Conservation (phyloP, 805 yeast species). For the Schizosaccharomyces japonicus region DNA sequence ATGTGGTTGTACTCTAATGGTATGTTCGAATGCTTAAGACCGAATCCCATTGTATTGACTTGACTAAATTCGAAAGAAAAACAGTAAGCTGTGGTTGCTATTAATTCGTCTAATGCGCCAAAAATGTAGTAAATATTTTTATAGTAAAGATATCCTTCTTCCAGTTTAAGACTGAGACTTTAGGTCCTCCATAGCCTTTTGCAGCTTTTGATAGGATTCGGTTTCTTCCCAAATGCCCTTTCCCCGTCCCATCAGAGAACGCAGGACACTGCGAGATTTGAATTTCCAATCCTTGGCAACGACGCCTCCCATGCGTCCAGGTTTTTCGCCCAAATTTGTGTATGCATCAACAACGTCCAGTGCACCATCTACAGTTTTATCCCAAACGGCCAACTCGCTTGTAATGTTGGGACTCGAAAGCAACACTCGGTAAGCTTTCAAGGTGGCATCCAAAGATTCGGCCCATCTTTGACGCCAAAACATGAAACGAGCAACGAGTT, state of each 20-base stretch:
- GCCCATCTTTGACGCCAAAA: conserved; percentile 73
- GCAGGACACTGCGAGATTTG: conserved; percentile 47
- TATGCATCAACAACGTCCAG: conserved; percentile 63
- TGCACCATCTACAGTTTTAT: conserved; percentile 56
- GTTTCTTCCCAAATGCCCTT: conserved; percentile 56
- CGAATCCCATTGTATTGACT: too few relatives aligned
- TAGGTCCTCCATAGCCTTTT: conserved; percentile 27
- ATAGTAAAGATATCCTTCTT: too few relatives aligned
- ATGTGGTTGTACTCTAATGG: too few relatives aligned
- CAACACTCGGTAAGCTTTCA: conserved; percentile 56
- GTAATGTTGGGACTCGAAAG: conserved; percentile 41
- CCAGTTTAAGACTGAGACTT: too few relatives aligned
- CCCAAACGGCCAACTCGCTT: conserved; percentile 41
- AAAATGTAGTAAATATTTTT: too few relatives aligned
- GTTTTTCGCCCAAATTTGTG: conserved; percentile 66
- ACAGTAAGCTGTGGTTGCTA: not conserved
- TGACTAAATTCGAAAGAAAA: not conserved
- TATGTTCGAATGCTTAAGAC: too few relatives aligned
- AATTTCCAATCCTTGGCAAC: conserved; percentile 72
- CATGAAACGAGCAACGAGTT: conserved; percentile 62
- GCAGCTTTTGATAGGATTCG: conserved; percentile 47
- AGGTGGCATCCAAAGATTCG: conserved; percentile 65
- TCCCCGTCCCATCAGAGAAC: conserved; percentile 60
- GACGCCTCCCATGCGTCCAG: conserved; percentile 55
- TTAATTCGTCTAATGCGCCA: not conserved